These are phyloP conservation scores for Heterobasidion parviporum DNA, from an alignment of 1,284 basidiomycete species.

Conservation along the genomic window DNA sequence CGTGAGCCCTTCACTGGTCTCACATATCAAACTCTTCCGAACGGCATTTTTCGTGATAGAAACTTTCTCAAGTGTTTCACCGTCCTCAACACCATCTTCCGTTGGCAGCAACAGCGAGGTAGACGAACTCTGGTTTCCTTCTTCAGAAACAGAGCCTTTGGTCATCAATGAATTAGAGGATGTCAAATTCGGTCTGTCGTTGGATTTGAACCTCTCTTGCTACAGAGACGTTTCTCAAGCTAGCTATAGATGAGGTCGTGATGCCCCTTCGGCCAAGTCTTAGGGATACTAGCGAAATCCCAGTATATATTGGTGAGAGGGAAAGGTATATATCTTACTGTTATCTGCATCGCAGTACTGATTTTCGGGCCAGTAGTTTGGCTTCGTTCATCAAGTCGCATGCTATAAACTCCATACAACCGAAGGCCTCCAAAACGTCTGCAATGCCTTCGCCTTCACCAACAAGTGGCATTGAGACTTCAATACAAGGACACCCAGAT, in stretches of 20 bases:
- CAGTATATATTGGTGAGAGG: too few relatives aligned
- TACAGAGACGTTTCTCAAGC: neutral
- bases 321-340: too few relatives aligned
- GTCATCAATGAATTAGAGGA: neutral
- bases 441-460: too few relatives aligned
- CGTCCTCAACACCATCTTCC: neutral
- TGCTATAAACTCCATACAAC: too few relatives aligned
- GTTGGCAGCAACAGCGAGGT: neutral
- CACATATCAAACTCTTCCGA: neutral
- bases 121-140: slow-evolving; percentile 1
- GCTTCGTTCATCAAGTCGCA: too few relatives aligned
- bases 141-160: neutral
- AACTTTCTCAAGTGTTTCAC: neutral
- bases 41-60: neutral
- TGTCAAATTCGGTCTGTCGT: neutral
- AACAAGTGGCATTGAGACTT: too few relatives aligned
- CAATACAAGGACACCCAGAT: too few relatives aligned
- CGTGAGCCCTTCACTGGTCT: neutral
- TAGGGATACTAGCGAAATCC: too few relatives aligned
- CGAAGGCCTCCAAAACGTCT: too few relatives aligned
- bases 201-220: neutral
- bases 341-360: too few relatives aligned
- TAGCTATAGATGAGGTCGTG: neutral
- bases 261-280: neutral
- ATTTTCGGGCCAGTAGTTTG: too few relatives aligned